Conservation (phyloP, 2,329 filamentous ascomycete species). For the Nemania sp. region DNA sequence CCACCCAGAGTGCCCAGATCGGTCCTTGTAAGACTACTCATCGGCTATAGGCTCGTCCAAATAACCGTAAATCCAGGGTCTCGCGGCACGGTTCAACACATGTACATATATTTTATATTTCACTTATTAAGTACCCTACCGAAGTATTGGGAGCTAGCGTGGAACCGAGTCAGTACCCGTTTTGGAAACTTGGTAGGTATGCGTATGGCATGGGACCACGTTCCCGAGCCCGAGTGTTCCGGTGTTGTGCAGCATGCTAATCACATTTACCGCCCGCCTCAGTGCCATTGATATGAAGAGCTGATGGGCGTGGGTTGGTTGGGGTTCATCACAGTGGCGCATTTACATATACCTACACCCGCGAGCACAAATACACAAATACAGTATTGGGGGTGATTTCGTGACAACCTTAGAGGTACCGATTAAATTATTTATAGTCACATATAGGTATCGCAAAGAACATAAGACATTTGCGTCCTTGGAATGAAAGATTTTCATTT, state of each 20-base stretch:
- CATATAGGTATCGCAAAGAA: not conserved
- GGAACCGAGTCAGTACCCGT: not conserved
- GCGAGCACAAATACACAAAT: no score
- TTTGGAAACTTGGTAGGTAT: not conserved
- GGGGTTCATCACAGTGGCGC: not conserved
- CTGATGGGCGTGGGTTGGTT: not conserved
- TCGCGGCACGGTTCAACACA: not conserved
- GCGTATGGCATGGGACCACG: not conserved
- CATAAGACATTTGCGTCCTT: not conserved
- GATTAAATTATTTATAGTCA: not conserved
- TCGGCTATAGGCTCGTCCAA: not conserved
- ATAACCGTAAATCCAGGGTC: not conserved
- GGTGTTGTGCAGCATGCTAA: not conserved
- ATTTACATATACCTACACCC: no score
- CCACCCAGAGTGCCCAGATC: not conserved
- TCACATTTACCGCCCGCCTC: not conserved
- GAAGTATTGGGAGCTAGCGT: not conserved
- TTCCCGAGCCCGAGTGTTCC: not conserved
- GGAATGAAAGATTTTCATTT: not conserved
- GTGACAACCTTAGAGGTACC: not conserved
- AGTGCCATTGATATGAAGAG: not conserved
- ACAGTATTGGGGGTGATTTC: no score
- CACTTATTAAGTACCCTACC: constrained; percentile 1
- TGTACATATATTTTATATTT: not conserved
- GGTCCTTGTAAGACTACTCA: not conserved